Base-by-base conservation (phyloP, 192 early-diverging fungal genomes). In the Linnemannia hyalina region DNA sequence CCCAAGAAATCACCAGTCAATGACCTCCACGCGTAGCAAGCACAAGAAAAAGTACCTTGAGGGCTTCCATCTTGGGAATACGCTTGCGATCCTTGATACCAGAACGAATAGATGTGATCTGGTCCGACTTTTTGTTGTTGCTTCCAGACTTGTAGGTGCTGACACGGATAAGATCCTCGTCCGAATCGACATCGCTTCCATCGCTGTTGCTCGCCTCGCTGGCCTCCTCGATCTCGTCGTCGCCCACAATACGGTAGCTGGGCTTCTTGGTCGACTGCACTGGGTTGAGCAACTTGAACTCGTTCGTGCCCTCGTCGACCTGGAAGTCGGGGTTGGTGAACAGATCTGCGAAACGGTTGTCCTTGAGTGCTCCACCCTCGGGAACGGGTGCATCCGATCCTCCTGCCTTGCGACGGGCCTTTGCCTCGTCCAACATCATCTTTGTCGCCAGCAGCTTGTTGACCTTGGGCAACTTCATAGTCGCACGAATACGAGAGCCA, bases 311-410 rank as follows among this genome's bases (percentile, higher is more conserved):
- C 78, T 95, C 95, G 83, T 99, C 97, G 55, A 99, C 94, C 86
- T 97, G 93, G 89, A 95, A 99, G 44, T 98, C 97, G 38, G 94
- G 93, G 90, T 99, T 95, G 70, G 92, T 91, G 89, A 99, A 99
- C 88, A 99, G 80, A 71, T 91, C 95, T 75, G 85, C 89, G 91
- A 99, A 99, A 85, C 98, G 96, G 76, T 85, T 88, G 89, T 99
- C 98, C 73, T 93, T 91, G 63, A 98, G 90, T 75, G 95, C 90
- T 71, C 92, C 93, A 10, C 80, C 80, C 3, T 86, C 86, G 42
- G 82, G 35, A 36, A 40, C 75, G 40, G 76, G 74, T 10, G 83
- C 71, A 26, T 84, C 84, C 74, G 89, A 91, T 73, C 81, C 84
- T 75, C 88, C 87, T 23, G 81, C 81, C 81, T 90, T 78, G 88